Base-by-base conservation (phyloP, 2,329 filamentous ascomycete species). In the Aspergillus transmontanensis region DNA sequence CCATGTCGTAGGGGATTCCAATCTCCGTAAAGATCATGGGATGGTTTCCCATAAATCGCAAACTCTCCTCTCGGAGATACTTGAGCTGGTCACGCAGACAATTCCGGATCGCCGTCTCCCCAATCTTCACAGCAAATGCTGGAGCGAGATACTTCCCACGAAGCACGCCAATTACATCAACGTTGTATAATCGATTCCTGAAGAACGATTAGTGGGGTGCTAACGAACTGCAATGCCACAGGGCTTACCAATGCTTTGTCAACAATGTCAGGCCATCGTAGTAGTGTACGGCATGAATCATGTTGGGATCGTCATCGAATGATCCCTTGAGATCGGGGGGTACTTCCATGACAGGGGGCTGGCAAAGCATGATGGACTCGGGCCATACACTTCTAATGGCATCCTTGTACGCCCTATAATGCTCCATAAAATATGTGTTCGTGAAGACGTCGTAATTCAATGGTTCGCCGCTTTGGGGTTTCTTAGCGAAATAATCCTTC, bases 1-100 rank as follows among this genome's bases (percentile, higher is more conserved):
- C 94, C 96, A 99, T 98, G 75, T 99, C 95, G 75, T 97, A 99
- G 0, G 95, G 95, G 63, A 99, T 97, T 9, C 95, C 95, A 72
- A 98, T 98, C 75, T 99, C 95, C 0, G 93, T 96, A 76, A 97
- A 88, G 5, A 99, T 80, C 70, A 93, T 93, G 0, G 95, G 95
- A 70, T 96, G 94, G 26, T 91, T 88, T 23, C 95, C 95, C 83
- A 93, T 92, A 63, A 93, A 89, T 60, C 96, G 90, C n/a, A 90
- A 80, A 0, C 94, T 96, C 78, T 99, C 95, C 68, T 96, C 85
- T 57, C 89, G 86, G 58, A 99, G 90, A 0, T 90, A 90, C 6
- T 87, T 87, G 41, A 99, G 85, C 74, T 99, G 95, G 67, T 97
- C 92, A 50, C 87, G 87, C 78, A 99, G 90, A 76, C 92, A 97